Evolutionary conservation across 352 stramenopile species (phyloP), one percentile per base, ranked within the genome.

Genomic region (Phytophthora ramorum): DNA sequence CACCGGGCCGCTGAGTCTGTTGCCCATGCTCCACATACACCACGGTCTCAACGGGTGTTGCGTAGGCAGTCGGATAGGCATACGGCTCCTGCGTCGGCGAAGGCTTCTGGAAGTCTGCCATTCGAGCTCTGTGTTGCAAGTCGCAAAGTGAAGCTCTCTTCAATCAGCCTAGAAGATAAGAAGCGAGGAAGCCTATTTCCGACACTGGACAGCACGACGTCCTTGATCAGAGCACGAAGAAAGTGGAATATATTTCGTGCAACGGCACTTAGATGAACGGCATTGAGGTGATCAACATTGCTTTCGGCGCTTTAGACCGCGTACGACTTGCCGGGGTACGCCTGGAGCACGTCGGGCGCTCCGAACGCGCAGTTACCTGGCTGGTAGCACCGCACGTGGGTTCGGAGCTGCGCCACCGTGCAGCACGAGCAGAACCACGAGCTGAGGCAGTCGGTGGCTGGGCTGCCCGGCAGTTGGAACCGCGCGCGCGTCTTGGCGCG

Each of bases 381-480:
- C 28, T 68, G 73, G 66, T 90, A 90, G 58, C 69, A 63, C 20
- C 69, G 73, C 7, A 79, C 55, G 51, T 84, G 76, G 3, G 73
- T 78, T 3, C 70, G 59, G 5, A 85, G 57, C 52, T 85, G 76
- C 10, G 76, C 69, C 35, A 82, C 54, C 2, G 66, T 66, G 63
- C 76, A 85, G 58, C 68, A 79, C 3, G 62, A 66, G 60, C 76
- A 88, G 46, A 68, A 81, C 63, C 62, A 82, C 14, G 78, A 63
- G 19, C 58, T 73, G 38, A 76, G 75, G 28, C 49, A 76, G 53
- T 89, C 80, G 2, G 40, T 64, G 19, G 37, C 63, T 10, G 53
- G 56, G 28, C 53, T 76, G 40, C 80, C 80, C 20, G 75, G 73
- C 14, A 81, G 75, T 32, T 83, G 55, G 54, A 83, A 88, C 22